A percentile compares a stretch with the other conserved stretches of the same genome.
These are phyloP conservation scores for button mushroom (Agaricus bisporus) DNA, from an alignment of 768 basidiomycete species.

Conservation along the genomic window DNA sequence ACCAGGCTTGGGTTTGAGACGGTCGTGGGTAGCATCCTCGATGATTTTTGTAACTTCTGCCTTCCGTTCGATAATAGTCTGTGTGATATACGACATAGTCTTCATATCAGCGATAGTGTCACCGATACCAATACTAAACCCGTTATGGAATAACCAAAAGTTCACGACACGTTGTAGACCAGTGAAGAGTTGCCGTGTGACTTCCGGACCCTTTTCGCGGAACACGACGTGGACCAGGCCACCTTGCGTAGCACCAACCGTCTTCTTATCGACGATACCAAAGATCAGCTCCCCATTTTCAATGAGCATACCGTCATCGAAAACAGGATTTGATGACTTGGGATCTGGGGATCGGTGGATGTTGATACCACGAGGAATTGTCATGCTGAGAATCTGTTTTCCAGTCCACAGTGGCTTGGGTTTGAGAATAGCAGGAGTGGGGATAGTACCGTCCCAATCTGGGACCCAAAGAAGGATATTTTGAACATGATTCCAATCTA, in stretches of 20 bases:
- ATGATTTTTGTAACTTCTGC: constrained; percentile 73
- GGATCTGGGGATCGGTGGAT: constrained; percentile 78
- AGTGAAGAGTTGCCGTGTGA: constrained; percentile 84
- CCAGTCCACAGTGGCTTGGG: constrained; percentile 98
- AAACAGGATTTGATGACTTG: constrained; percentile 71
- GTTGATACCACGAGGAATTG: constrained; percentile 94
- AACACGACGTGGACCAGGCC: constrained; percentile 96
- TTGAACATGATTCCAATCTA: constrained; percentile 94
- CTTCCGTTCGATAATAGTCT: constrained; percentile 80
- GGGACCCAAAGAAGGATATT: constrained; percentile 98
- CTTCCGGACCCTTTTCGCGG: constrained; percentile 94
- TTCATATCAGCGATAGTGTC: constrained; percentile 92
- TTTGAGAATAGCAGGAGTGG: constrained; percentile 91
- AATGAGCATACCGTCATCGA: constrained; percentile 92
- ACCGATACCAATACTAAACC: constrained; percentile 98
- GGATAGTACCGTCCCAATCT: constrained; percentile 92
- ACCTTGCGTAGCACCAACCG: constrained; percentile 92
- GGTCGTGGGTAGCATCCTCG: constrained; percentile 78
- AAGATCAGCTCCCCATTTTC: constrained; percentile 96
- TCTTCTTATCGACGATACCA: constrained; percentile 97
- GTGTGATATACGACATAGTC: constrained; percentile 84
- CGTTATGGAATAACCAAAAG: constrained; percentile 98
- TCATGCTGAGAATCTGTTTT: constrained; percentile 90
- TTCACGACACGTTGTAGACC: constrained; percentile 95
- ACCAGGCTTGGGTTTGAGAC: constrained; percentile 85